Conservation (phyloP, 176 grass and related monocot genomes). For the Avena sativa region DNA sequence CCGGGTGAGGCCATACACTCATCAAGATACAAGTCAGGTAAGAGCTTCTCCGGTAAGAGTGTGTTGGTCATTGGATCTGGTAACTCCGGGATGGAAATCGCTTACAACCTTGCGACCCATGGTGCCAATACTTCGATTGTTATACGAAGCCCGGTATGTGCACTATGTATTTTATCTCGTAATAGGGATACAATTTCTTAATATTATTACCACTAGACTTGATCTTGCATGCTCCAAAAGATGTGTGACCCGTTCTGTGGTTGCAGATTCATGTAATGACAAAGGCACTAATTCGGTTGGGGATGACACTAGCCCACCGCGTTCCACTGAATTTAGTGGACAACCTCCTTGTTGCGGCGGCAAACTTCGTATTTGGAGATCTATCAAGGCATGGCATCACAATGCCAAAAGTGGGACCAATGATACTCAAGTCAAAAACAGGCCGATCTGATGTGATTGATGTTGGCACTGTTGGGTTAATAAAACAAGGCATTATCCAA, state of each 20-base stretch:
- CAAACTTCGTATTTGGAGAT: constrained; percentile 44
- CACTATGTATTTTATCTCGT: background rate
- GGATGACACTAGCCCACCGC: constrained; percentile 39
- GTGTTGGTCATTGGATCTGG: too few relatives aligned
- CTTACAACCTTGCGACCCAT: too few relatives aligned
- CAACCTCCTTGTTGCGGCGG: background rate
- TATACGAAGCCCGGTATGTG: constrained; percentile 11
- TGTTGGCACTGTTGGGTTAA: constrained; percentile 3
- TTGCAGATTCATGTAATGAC: constrained; percentile 13
- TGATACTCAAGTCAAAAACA: constrained; percentile 35
- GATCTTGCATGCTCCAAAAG: background rate
- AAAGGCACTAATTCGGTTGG: constrained; percentile 44
- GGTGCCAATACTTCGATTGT: too few relatives aligned
- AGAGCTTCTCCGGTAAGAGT: too few relatives aligned
- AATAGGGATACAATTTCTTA: too few relatives aligned
- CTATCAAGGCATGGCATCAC: constrained; percentile 47
- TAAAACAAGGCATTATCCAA: constrained; percentile 46
- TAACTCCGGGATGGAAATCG: too few relatives aligned
- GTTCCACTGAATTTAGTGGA: constrained; percentile 40
- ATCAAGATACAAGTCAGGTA: background rate
- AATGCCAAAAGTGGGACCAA: constrained; percentile 19
- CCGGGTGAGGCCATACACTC: constrained; percentile 42
- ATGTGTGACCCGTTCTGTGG: background rate
- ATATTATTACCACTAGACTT: too few relatives aligned
- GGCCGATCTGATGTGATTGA: too few relatives aligned